Conservation (phyloP, 2,329 filamentous ascomycete genomes). For the Penicillium sp. region DNA sequence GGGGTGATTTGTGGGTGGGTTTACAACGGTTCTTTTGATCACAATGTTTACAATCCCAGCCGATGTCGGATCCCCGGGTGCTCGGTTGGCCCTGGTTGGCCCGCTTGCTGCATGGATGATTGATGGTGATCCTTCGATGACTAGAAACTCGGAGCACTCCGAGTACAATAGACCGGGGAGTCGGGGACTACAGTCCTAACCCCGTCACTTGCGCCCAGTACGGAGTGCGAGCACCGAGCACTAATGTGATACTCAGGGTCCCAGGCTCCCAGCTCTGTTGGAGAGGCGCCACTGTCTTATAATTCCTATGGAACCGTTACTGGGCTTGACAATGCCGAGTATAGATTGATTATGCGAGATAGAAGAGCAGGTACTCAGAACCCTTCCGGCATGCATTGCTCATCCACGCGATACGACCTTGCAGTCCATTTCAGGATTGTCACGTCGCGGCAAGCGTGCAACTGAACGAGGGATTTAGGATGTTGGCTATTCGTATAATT, state of each 20-base stretch:
- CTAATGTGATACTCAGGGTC: too few relatives aligned
- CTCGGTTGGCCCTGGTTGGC: not conserved
- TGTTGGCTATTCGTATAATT: not conserved
- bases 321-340: not conserved
- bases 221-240: not conserved
- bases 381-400: not conserved
- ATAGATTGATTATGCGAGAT: not conserved
- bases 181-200: not conserved
- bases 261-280: not conserved
- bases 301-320: not conserved
- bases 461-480: not conserved
- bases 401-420: not conserved
- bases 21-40: constrained; percentile 12
- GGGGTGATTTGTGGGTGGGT: constrained; percentile 13
- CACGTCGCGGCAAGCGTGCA: not conserved
- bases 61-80: not conserved
- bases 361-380: not conserved
- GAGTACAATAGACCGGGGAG: constrained; percentile 1
- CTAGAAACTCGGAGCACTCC: constrained; percentile 17
- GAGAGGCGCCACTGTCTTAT: not conserved
- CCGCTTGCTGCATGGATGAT: not conserved
- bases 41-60: not conserved
- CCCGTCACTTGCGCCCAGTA: not conserved
- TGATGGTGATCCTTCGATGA: not conserved
- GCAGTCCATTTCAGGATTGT: not conserved